Evolutionary conservation across 345 rosid species (phyloP).

Genomic region (Reutealis trisperma): DNA sequence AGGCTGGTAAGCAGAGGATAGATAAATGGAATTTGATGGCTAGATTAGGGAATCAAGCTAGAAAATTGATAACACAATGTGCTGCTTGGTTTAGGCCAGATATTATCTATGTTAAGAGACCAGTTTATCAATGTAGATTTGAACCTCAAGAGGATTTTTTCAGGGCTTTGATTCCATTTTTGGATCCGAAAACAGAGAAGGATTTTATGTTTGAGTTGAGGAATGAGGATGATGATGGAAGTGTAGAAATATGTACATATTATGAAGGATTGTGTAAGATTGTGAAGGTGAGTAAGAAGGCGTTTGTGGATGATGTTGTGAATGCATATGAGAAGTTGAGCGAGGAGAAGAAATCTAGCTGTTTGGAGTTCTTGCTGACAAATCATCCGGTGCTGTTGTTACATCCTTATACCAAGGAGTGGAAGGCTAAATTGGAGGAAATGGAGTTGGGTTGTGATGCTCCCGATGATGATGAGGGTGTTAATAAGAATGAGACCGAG

Average conservation of each 20-base stretch:
- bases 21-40: conserved; percentile 98
- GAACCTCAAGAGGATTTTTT: conserved; percentile 82
- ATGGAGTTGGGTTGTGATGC: conserved; percentile 97
- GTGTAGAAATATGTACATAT: conserved; percentile 63
- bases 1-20: conserved; percentile 71
- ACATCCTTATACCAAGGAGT: conserved; percentile 90
- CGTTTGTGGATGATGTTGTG: conserved; percentile 94
- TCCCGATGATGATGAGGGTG: conserved; percentile 66
- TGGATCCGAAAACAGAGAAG: conserved; percentile 71
- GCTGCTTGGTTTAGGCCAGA: conserved; percentile 98
- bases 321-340: conserved; percentile 78
- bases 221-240: conserved; percentile 55
- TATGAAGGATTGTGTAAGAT: conserved; percentile 90
- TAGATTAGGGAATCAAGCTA: conserved; percentile 73
- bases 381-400: conserved; percentile 74
- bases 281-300: conserved; percentile 69
- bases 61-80: conserved; percentile 65
- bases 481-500: conserved; percentile 38
- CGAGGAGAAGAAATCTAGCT: conserved; percentile 66
- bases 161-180: conserved; percentile 51
- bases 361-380: conserved; percentile 71
- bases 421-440: conserved; percentile 96
- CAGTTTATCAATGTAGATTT: conserved; percentile 87
- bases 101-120: conserved; percentile 84
- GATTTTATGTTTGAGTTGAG: conserved; percentile 58